Conservation (phyloP, 305 asterid genomes). For the Stenogyne calaminthoides region DNA sequence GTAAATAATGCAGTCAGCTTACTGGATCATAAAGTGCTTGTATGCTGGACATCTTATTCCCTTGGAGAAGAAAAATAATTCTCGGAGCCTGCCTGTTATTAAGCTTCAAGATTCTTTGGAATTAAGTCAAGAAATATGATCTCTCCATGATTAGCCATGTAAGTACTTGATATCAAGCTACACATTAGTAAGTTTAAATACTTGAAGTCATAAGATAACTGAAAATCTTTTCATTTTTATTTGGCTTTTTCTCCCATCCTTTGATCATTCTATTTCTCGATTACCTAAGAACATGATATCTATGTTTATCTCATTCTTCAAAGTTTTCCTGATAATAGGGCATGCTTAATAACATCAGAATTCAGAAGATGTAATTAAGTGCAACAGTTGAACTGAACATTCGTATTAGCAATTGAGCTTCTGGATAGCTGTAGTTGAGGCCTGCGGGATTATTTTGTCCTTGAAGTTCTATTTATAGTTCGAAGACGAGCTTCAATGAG, state of each 20-base stretch:
- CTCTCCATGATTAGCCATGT: conserved; percentile 20
- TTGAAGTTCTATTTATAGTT: too few relatives aligned
- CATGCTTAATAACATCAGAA: conserved; percentile 1
- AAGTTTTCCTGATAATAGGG: background rate
- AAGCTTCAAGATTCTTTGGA: conserved; percentile 46
- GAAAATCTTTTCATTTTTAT: background rate
- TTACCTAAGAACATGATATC: background rate
- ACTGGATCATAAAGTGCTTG: conserved; percentile 77
- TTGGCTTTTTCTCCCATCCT: background rate
- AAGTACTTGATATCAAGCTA: conserved; percentile 28
- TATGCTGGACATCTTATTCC: conserved; percentile 64
- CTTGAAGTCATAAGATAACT: conserved; percentile 2
- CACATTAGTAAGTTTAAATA: conserved; percentile 1
- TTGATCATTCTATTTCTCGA: background rate
- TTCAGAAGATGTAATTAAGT: conserved; percentile 14
- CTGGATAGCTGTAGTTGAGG: conserved; percentile 7
- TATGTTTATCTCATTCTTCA: conserved; percentile 6
- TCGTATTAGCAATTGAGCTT: background rate
- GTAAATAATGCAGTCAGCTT: conserved; percentile 56
- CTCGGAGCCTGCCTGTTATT: conserved; percentile 33
- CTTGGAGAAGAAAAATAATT: conserved; percentile 43
- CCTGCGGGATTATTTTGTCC: background rate
- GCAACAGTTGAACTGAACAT: background rate
- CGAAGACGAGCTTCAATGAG: too few relatives aligned
- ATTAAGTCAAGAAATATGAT: conserved; percentile 68